Conservation (phyloP, 2,329 filamentous ascomycete genomes). For the Cryphonectria carpinicola region DNA sequence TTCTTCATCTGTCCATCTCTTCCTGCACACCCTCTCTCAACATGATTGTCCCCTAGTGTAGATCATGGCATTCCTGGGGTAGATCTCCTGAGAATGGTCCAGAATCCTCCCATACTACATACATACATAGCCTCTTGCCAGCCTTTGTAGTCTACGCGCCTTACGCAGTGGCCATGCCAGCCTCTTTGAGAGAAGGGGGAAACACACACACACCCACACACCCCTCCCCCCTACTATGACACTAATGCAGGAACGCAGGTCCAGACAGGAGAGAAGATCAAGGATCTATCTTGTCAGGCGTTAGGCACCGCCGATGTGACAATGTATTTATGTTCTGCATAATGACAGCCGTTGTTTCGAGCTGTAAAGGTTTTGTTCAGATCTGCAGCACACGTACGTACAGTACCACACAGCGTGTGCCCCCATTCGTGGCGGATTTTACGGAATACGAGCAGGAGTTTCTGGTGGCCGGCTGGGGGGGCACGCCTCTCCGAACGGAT, state of each 20-base stretch:
- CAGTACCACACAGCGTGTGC: neutral
- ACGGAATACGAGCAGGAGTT: neutral
- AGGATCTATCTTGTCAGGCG: neutral
- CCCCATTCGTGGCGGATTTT: neutral
- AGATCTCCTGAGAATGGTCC: constrained; percentile 5
- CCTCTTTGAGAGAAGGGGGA: neutral
- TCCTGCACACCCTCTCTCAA: neutral
- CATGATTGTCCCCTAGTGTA: neutral
- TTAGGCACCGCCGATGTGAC: neutral
- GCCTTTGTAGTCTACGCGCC: neutral
- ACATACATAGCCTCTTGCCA: neutral
- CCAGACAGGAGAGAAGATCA: constrained; percentile 1
- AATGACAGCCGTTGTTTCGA: neutral
- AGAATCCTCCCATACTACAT: neutral
- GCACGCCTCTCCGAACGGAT: too few relatives aligned
- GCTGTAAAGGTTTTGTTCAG: neutral
- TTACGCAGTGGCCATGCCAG: too few relatives aligned
- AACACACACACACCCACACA: neutral
- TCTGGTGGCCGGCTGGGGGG: too few relatives aligned
- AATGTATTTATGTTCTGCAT: neutral
- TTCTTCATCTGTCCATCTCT: neutral
- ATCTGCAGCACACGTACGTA: neutral
- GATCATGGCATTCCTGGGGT: constrained; percentile 8
- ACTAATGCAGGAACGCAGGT: constrained; percentile 5
- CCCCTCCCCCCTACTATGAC: neutral